These are phyloP conservation scores for Hydnomerulius pinastri DNA, from an alignment of 768 basidiomycete species.

Conservation along the genomic window DNA sequence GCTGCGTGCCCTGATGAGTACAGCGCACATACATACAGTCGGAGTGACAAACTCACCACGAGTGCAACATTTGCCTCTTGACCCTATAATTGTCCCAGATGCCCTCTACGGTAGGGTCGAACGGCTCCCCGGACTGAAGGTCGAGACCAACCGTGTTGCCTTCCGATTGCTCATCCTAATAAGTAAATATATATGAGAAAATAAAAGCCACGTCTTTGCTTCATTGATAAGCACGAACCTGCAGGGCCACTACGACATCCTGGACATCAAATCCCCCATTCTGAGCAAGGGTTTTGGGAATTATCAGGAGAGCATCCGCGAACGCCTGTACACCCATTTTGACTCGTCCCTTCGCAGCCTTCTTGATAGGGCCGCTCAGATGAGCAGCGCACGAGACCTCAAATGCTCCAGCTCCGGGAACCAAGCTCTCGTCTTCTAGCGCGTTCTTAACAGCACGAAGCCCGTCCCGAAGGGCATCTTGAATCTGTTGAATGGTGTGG, in stretches of 20 bases:
- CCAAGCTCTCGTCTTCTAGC: slow-evolving; percentile 82
- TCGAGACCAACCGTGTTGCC: slow-evolving; percentile 93
- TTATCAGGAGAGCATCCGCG: slow-evolving; percentile 89
- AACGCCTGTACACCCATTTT: slow-evolving; percentile 99
- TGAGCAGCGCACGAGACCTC: slow-evolving; percentile 91
- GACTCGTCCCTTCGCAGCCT: slow-evolving; percentile 85
- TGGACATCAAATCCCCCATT: slow-evolving; percentile 98
- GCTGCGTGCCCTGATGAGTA: slow-evolving; percentile 43
- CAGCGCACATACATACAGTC: slow-evolving; percentile 18
- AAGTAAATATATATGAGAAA: slow-evolving; percentile 6
- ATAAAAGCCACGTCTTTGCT: slow-evolving; percentile 18
- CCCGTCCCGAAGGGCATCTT: slow-evolving; percentile 97
- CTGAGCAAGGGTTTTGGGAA: slow-evolving; percentile 94
- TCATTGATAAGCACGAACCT: slow-evolving; percentile 48
- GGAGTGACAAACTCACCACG: slow-evolving; percentile 61
- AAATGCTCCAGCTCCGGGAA: slow-evolving; percentile 98
- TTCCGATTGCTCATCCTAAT: slow-evolving; percentile 88
- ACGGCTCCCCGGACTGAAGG: slow-evolving; percentile 90
- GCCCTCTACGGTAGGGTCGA: slow-evolving; percentile 94
- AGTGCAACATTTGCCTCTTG: slow-evolving; percentile 98
- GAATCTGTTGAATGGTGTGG: slow-evolving; percentile 94
- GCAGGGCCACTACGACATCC: slow-evolving; percentile 88
- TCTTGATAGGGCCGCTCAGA: slow-evolving; percentile 77
- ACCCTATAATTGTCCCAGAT: slow-evolving; percentile 99
- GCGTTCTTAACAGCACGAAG: slow-evolving; percentile 96